These are phyloP conservation scores for Pseudopithomyces maydicus DNA, from an alignment of 2,329 filamentous ascomycete species.

Conservation along the genomic window DNA sequence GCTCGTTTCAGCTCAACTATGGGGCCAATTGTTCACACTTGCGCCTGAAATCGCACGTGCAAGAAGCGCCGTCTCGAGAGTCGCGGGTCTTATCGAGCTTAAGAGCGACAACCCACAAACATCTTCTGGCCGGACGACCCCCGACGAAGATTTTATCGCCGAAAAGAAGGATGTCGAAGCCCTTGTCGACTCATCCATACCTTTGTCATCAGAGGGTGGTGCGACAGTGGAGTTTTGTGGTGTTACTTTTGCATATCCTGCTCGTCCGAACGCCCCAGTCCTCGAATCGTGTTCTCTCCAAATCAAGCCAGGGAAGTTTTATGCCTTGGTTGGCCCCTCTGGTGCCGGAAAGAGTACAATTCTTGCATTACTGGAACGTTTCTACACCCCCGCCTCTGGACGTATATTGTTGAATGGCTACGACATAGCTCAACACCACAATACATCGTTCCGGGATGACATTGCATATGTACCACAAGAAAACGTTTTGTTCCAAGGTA, in stretches of 20 bases:
- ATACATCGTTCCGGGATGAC: slow-evolving; percentile 48
- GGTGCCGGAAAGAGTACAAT: slow-evolving; percentile 72
- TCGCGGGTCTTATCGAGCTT: slow-evolving; percentile 66
- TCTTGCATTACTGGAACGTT: slow-evolving; percentile 58
- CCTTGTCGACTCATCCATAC: slow-evolving; percentile 49
- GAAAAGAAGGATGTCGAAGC: slow-evolving; percentile 42
- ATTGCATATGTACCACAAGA: slow-evolving; percentile 56
- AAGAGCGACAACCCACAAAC: slow-evolving; percentile 22
- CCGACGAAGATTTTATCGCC: slow-evolving; percentile 75
- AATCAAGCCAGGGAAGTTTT: slow-evolving; percentile 65
- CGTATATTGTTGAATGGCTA: slow-evolving; percentile 58
- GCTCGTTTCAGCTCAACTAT: slow-evolving; percentile 73
- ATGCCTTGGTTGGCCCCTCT: slow-evolving; percentile 68
- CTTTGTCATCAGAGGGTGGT: slow-evolving; percentile 68
- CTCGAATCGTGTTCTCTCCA: slow-evolving; percentile 62
- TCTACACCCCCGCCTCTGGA: slow-evolving; percentile 59
- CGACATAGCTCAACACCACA: slow-evolving; percentile 50
- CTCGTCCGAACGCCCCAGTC: slow-evolving; percentile 63
- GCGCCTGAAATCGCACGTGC: slow-evolving; percentile 76
- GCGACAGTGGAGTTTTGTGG: slow-evolving; percentile 60
- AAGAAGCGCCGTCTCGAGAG: slow-evolving; percentile 71
- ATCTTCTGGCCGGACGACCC: slow-evolving; percentile 86
- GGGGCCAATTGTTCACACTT: slow-evolving; percentile 75
- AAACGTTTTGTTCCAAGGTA: slow-evolving; percentile 55
- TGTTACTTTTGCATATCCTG: slow-evolving; percentile 69